These are phyloP conservation scores for Dothistroma septosporum DNA, from an alignment of 2,329 filamentous ascomycete species.

Conservation along the genomic window DNA sequence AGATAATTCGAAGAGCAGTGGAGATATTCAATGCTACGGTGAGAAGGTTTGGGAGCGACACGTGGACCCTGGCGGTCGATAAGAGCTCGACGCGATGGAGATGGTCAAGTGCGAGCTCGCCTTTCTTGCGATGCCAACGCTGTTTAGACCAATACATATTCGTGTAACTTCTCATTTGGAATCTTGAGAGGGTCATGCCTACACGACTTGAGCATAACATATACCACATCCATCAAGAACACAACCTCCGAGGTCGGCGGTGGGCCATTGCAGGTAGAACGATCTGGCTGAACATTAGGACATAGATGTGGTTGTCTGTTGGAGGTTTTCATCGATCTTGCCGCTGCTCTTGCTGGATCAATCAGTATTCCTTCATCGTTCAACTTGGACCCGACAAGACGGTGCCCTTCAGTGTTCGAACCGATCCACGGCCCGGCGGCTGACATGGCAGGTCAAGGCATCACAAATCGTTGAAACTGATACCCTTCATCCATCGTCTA, in stretches of 20 bases:
- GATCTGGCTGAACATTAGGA: conserved; percentile 3
- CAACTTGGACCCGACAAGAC: conserved; percentile 61
- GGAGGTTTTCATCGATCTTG: conserved; percentile 48
- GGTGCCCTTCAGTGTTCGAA: conserved; percentile 60
- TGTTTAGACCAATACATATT: neutral
- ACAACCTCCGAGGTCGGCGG: neutral
- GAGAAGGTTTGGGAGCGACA: too few relatives aligned
- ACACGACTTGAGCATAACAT: neutral
- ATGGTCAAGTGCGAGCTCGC: too few relatives aligned
- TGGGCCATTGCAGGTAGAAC: neutral
- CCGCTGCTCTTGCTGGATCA: conserved; percentile 64
- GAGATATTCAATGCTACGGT: too few relatives aligned
- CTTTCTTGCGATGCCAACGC: too few relatives aligned
- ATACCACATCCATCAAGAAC: neutral
- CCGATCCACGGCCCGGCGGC: conserved; percentile 47
- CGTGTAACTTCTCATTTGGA: too few relatives aligned
- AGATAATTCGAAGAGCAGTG: too few relatives aligned
- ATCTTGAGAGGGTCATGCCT: neutral
- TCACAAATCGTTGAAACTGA: too few relatives aligned
- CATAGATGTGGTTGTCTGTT: neutral
- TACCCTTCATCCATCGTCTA: too few relatives aligned
- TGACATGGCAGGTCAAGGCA: conserved; percentile 60
- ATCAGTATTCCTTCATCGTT: conserved; percentile 70
- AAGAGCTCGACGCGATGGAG: too few relatives aligned
- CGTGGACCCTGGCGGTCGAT: too few relatives aligned